phyloP scores from a whole-genome alignment of 768 basidiomycete genomes.

The Boletellus emodensis region DNA sequence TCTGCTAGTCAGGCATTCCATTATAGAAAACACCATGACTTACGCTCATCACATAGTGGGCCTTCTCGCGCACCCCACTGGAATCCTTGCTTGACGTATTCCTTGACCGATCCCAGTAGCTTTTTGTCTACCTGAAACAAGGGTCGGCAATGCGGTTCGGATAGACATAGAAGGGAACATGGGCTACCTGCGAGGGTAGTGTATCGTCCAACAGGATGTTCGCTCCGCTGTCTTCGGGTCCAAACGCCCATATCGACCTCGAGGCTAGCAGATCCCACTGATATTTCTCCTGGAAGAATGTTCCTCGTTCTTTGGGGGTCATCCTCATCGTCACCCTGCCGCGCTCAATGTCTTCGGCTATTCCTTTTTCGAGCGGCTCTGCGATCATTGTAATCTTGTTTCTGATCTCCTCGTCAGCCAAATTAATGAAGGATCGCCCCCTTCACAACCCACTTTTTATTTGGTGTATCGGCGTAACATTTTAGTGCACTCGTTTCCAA shows the following conservation, averaged over 20 bases:
- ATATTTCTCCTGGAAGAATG: constrained; percentile 95
- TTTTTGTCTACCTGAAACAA: constrained; percentile 82
- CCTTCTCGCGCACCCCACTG: constrained; percentile 99
- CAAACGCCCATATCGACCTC: constrained; percentile 99
- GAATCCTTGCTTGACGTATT: constrained; percentile 98
- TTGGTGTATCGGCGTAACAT: constrained; percentile 98
- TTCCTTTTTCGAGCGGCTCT: constrained; percentile 91
- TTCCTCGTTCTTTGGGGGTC: constrained; percentile 91
- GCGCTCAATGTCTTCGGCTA: constrained; percentile 94
- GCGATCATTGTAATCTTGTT: constrained; percentile 99
- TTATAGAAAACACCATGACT: constrained; percentile 36
- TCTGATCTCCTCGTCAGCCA: constrained; percentile 41
- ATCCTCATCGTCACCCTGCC: constrained; percentile 93
- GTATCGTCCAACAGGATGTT: constrained; percentile 96
- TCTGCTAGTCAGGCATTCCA: neutral
- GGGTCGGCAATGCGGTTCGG: neutral
- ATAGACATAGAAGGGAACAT: neutral
- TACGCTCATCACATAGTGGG: constrained; percentile 96
- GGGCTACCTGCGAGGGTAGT: constrained; percentile 79
- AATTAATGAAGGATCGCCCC: constrained; percentile 1
- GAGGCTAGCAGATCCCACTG: constrained; percentile 98
- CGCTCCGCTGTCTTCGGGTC: constrained; percentile 92
- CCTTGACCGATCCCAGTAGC: constrained; percentile 80
- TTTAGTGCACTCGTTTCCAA: constrained; percentile 96
- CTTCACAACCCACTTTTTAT: constrained; percentile 81